Conservation (phyloP, 2,329 filamentous ascomycete genomes). For the Fusarium mangiferae region DNA sequence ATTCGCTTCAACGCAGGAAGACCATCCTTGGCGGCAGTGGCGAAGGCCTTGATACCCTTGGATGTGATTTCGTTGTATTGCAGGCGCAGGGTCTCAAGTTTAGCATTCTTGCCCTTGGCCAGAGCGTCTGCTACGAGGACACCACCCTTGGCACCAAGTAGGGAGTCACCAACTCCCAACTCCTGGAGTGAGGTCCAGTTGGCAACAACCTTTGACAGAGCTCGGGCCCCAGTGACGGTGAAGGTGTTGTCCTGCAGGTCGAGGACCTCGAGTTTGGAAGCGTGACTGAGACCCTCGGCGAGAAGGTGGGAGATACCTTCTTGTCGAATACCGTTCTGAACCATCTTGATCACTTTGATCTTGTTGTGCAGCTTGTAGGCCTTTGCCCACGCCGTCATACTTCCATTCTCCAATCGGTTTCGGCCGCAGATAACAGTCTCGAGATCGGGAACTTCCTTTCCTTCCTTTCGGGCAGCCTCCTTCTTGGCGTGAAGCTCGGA, state of each 20-base stretch:
- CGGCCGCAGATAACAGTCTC: conserved; percentile 98
- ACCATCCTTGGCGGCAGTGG: conserved; percentile 71
- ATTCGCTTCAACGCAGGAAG: conserved; percentile 84
- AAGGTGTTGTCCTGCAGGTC: conserved; percentile 99
- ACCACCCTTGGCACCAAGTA: conserved; percentile 82
- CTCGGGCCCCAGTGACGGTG: conserved; percentile 80
- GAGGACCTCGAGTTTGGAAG: conserved; percentile 75
- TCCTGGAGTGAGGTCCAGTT: conserved; percentile 82
- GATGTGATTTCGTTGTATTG: conserved; percentile 96
- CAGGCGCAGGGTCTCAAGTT: conserved; percentile 82
- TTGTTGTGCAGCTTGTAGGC: conserved; percentile 84
- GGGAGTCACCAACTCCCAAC: conserved; percentile 88
- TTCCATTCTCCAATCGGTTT: conserved; percentile 94
- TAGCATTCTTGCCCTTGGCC: conserved; percentile 77
- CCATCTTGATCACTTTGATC: conserved; percentile 92
- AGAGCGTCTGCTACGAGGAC: conserved; percentile 79
- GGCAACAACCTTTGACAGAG: conserved; percentile 78
- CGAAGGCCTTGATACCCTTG: conserved; percentile 76
- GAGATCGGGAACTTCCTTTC: conserved; percentile 79
- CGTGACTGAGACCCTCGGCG: conserved; percentile 78
- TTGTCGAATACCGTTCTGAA: conserved; percentile 95
- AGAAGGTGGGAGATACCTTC: conserved; percentile 89
- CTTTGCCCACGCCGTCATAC: conserved; percentile 94
- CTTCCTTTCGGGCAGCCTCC: conserved; percentile 76
- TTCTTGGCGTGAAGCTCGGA: conserved; percentile 86